Percentiles rank a stretch among this genome's conserved stretches.
Conservation (phyloP, 805 yeast species). For the Yarrowia bubula region DNA sequence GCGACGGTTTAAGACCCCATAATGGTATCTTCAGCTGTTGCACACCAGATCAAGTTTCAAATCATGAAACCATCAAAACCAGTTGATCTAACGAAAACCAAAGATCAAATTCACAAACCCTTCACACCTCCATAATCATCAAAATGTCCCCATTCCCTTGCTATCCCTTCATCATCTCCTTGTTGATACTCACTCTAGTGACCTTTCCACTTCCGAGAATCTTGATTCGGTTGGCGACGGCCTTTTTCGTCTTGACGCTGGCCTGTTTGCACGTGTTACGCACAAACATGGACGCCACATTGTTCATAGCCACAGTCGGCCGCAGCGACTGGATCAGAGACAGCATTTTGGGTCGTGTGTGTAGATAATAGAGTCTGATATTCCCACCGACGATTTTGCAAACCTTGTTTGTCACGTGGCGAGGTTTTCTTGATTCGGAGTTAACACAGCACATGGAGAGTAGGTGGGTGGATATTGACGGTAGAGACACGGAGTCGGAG, state of each 20-base stretch:
- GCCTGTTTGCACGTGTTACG: constrained; percentile 18
- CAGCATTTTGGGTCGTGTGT: constrained; percentile 19
- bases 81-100: too few relatives aligned
- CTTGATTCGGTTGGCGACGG: constrained; percentile 24
- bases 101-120: neutral
- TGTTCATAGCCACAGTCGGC: constrained; percentile 25
- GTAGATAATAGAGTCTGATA: constrained; percentile 18
- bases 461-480: neutral
- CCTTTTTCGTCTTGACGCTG: constrained; percentile 25
- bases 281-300: constrained; percentile 19
- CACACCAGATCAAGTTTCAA: too few relatives aligned
- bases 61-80: too few relatives aligned
- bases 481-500: too few relatives aligned
- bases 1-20: too few relatives aligned
- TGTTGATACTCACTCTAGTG: constrained; percentile 46
- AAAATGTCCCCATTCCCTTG: neutral
- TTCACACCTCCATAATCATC: too few relatives aligned
- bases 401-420: constrained; percentile 24
- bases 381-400: constrained; percentile 16
- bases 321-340: constrained; percentile 25
- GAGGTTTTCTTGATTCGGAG: neutral
- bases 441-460: neutral
- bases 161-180: neutral
- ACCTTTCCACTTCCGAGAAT: constrained; percentile 55
- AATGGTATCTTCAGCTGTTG: too few relatives aligned